Evolutionary conservation across 2,329 filamentous ascomycete genomes (phyloP), one percentile per base, ranked within the genome.

Genomic region (Neofusicoccum kwambonambiense): DNA sequence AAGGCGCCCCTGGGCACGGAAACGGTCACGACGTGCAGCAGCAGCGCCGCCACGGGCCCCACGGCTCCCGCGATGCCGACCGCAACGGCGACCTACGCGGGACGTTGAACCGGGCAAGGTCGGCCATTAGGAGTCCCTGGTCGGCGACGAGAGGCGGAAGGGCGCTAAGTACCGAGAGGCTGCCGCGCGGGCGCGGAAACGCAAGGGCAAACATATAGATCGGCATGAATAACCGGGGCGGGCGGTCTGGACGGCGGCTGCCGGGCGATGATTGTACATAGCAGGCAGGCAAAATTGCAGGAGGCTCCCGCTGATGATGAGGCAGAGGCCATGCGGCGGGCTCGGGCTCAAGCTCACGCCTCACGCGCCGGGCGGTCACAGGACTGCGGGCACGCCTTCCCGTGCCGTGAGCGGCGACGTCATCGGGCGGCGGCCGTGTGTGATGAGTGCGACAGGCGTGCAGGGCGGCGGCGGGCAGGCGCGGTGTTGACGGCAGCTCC

Each of bases 11-110:
- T 64, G 17, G 61, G 61, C n/a, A 64, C 61, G 39, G 13, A 22
- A 12, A 64, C 61, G 17, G 34, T 39, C 27, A 56, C 61, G 19
- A 39, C 41, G 11, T 64, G 61, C 61, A 64, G 51, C 22, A 5
- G 5, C 22, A 35, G 3, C 27, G 22, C 19, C 15, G 47, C 17
- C 6, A 4, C 35, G 27, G 27, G 4, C n/a, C 22, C 12, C 17
- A 15, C 39, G 6, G 50, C 50, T 17, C 9, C 56, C 8, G 27
- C 56, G 31, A 49, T 42, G 34, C 4, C 56, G 12, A 35, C 31
- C 4, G 19, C 52, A 9, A 56, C 52, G 34, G 5, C 19, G 22
- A 13, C 17, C 37, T 39, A 11, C 13, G 37, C 13, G 13, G 37
- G 37, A 15, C 37, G 9, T 15, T 39, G 37, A 39, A 15, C 37